A percentile compares a stretch with the other conserved stretches of the same genome.
Evolutionary conservation across 1,139 yeast genomes (phyloP).

Genomic region (Magnusiomyces tetraspermus): DNA sequence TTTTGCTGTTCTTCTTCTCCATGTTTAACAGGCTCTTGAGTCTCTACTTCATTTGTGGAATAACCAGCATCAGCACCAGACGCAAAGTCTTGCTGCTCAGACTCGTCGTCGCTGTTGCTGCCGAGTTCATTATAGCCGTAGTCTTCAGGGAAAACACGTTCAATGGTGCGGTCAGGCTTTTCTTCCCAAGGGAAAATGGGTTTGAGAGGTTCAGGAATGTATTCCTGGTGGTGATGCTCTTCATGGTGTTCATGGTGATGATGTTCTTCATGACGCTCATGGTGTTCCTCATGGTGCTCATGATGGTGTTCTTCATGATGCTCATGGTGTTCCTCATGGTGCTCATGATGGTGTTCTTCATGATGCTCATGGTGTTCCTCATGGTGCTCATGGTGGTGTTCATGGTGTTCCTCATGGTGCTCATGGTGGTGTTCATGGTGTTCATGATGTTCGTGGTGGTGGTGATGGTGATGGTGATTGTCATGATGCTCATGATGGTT

Average conservation of each 20-base stretch:
- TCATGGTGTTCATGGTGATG: not conserved
- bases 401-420: too few relatives aligned
- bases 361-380: not conserved
- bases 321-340: not conserved
- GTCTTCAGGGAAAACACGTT: constrained; percentile 20
- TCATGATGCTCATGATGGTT: not conserved
- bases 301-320: not conserved
- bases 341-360: not conserved
- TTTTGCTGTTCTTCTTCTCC: constrained; percentile 9
- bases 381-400: constrained; percentile 9
- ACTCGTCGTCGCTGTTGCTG: too few relatives aligned
- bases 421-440: not conserved
- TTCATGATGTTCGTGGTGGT: not conserved
- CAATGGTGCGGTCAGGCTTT: constrained; percentile 1
- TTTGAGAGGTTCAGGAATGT: constrained; percentile 7
- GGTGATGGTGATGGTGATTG: constrained; percentile 6
- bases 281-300: constrained; percentile 6
- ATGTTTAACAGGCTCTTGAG: constrained; percentile 8
- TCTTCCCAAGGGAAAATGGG: constrained; percentile 16
- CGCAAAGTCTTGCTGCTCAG: not conserved
- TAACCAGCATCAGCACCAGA: not conserved
- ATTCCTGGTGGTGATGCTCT: not conserved
- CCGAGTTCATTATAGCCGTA: constrained; percentile 3
- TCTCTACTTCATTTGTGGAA: not conserved
- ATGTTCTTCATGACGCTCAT: not conserved